phyloP scores from a whole-genome alignment of 176 grass and related monocot species.

The Cenchrus americanus region DNA sequence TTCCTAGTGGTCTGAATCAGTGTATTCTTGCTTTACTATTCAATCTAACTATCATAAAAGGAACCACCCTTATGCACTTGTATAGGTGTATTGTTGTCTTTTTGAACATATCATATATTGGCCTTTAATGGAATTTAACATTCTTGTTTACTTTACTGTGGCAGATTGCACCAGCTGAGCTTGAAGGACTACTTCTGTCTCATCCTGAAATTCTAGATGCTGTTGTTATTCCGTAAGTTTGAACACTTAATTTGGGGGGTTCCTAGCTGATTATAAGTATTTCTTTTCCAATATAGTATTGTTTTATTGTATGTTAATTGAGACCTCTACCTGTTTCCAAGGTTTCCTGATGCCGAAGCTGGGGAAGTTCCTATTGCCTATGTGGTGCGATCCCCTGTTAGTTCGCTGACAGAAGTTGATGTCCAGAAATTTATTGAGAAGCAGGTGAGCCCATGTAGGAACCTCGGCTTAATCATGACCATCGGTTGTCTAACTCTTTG shows the following conservation, averaged over 20 bases:
- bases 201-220: slow-evolving; percentile 87
- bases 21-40: neutral
- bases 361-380: slow-evolving; percentile 95
- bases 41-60: neutral
- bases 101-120: neutral
- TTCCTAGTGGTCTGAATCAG: neutral
- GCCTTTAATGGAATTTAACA: neutral
- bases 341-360: slow-evolving; percentile 89
- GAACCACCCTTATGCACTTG: neutral
- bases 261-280: neutral
- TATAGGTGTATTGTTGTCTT: slow-evolving; percentile 9
- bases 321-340: slow-evolving; percentile 36
- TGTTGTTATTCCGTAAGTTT: slow-evolving; percentile 92
- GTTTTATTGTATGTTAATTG: slow-evolving; percentile 27
- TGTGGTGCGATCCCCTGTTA: slow-evolving; percentile 68
- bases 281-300: neutral
- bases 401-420: slow-evolving; percentile 74
- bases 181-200: slow-evolving; percentile 89
- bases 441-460: slow-evolving; percentile 53
- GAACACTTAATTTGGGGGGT: neutral
- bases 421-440: slow-evolving; percentile 80
- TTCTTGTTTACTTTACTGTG: slow-evolving; percentile 20
- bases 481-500: neutral
- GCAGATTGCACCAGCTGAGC: slow-evolving; percentile 93
- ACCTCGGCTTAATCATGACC: neutral